Conservation (phyloP, 2,329 filamentous ascomycete genomes). For the Pezicula radicicola region DNA sequence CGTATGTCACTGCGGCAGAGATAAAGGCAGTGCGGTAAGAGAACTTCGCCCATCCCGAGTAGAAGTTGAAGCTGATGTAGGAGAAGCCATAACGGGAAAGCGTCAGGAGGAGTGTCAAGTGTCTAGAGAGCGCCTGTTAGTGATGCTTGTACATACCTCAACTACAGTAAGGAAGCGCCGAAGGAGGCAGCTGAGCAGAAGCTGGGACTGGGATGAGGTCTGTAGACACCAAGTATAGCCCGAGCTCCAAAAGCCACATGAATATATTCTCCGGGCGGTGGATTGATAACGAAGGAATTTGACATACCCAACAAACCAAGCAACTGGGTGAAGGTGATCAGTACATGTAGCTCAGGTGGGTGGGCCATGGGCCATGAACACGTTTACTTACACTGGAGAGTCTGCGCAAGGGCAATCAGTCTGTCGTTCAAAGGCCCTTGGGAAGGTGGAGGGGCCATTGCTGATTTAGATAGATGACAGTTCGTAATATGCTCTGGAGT, state of each 20-base stretch:
- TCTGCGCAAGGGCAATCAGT: conserved; percentile 76
- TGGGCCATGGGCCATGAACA: conserved; percentile 2
- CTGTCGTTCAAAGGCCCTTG: conserved; percentile 41
- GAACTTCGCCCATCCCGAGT: conserved; percentile 71
- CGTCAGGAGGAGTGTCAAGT: conserved; percentile 79
- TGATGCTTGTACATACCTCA: neutral
- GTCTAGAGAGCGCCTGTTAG: conserved; percentile 49
- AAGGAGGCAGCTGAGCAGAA: conserved; percentile 9
- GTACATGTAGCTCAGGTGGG: conserved; percentile 14
- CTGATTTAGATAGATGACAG: conserved; percentile 4
- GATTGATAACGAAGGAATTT: conserved; percentile 6
- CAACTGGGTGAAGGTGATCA: conserved; percentile 47
- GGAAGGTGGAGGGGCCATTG: conserved; percentile 30
- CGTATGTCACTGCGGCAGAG: conserved; percentile 87
- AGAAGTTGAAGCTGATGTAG: conserved; percentile 86
- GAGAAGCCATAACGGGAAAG: conserved; percentile 82
- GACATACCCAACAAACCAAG: conserved; percentile 79
- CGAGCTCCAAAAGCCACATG: conserved; percentile 5
- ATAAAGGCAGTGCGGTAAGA: conserved; percentile 90
- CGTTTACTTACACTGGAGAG: conserved; percentile 78
- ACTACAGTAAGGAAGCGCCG: conserved; percentile 9
- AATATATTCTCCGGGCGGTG: neutral
- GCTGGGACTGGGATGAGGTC: conserved; percentile 11
- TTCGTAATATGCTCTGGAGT: neutral
- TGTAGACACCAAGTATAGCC: conserved; percentile 3